Conservation (phyloP, 129 eudicot genomes). For the Cynara cardunculus region DNA sequence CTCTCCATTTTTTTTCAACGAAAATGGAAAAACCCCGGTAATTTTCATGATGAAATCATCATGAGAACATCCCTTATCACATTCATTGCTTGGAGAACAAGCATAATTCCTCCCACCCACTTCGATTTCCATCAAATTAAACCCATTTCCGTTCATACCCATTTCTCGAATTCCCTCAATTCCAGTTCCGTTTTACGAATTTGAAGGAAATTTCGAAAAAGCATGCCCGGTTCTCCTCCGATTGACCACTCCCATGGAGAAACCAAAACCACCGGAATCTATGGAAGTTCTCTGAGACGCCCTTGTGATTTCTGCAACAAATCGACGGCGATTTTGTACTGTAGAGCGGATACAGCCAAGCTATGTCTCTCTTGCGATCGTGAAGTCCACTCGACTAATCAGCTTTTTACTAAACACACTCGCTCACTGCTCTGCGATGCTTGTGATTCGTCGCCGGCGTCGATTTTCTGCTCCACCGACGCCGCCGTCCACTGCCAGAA, state of each 20-base stretch:
- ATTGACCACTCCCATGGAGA: not conserved
- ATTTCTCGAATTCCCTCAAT: not conserved
- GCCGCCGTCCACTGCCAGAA: conserved; percentile 69
- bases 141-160: not conserved
- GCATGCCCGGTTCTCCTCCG: conserved; percentile 34
- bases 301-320: conserved; percentile 74
- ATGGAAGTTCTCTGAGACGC: not conserved
- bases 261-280: not conserved
- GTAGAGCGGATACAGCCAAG: conserved; percentile 86
- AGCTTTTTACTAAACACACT: conserved; percentile 66
- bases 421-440: conserved; percentile 68
- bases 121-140: not conserved
- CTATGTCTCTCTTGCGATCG: conserved; percentile 74
- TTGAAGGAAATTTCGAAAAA: not conserved
- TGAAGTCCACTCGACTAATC: conserved; percentile 78
- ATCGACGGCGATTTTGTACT: conserved; percentile 55
- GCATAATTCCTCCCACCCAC: conserved; percentile 18
- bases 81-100: conserved; percentile 23
- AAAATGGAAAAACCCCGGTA: not conserved
- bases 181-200: not conserved
- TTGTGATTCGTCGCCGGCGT: conserved; percentile 67
- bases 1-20: not conserved
- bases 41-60: conserved; percentile 20
- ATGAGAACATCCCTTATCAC: conserved; percentile 13
- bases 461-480: conserved; percentile 64